These are phyloP conservation scores for Phalaenopsis hybrid DNA, from an alignment of 116 monocot genomes.

Conservation along the genomic window DNA sequence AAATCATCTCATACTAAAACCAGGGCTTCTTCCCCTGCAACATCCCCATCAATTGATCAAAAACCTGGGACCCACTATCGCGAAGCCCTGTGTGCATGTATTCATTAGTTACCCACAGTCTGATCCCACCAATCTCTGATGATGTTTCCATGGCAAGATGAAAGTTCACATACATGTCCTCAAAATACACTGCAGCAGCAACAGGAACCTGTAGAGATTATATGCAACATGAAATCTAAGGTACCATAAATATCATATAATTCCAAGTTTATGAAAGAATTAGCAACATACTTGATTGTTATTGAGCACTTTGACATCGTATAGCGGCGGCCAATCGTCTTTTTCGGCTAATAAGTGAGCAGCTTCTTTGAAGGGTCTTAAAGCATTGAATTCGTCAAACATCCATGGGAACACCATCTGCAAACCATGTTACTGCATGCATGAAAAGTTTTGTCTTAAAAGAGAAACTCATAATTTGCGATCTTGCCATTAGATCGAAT, in stretches of 20 bases:
- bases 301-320: conserved; percentile 56
- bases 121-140: conserved; percentile 78
- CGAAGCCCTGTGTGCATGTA: conserved; percentile 92
- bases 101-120: conserved; percentile 88
- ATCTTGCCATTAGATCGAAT: no score
- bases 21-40: conserved; percentile 72
- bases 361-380: conserved; percentile 65
- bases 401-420: conserved; percentile 99
- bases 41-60: conserved; percentile 77
- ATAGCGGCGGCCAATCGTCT: conserved; percentile 75
- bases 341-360: conserved; percentile 77
- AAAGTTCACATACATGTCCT: conserved; percentile 97
- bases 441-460: no score
- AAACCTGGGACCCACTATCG: conserved; percentile 65
- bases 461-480: no score
- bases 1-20: conserved; percentile 30
- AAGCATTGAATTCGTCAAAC: conserved; percentile 77
- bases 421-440: neutral
- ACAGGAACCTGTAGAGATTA: conserved; percentile 61
- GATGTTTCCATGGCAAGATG: conserved; percentile 84
- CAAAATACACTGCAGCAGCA: conserved; percentile 92
- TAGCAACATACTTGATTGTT: conserved; percentile 55
- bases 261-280: neutral
- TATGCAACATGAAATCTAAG: no score
- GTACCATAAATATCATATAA: no score